Base-by-base conservation (phyloP, 331 rosid species). In the Cucumis variabilis region DNA sequence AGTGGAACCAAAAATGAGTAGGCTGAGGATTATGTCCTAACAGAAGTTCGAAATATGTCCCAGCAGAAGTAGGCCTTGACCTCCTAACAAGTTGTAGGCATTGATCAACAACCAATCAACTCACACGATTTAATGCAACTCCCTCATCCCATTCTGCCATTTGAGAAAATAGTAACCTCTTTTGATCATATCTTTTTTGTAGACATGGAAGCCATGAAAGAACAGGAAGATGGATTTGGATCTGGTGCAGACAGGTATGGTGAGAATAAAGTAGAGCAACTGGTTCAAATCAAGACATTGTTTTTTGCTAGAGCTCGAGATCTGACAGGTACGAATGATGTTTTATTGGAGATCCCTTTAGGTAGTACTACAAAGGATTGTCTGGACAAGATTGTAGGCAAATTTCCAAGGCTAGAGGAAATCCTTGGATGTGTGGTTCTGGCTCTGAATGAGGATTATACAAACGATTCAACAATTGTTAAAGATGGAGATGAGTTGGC, bases 231-330 rank as follows among this genome's bases (percentile, higher is more conserved):
- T 68, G 88, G 62, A 76, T 53, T 71, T 60, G 75, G 20, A 89
- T 84, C 83, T 20, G n/a, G n/a, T n/a, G 73, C 37, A 87, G 93
- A 82, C 62, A 28, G 58, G 62, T 79, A 30, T 10, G 55, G 37
- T 17, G 27, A 21, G 51, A 89, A 83, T 69, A 89, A 86, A 0
- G 88, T 73, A 51, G 88, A 55, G 76, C 76, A 90, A 1, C 27
- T 51, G 88, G 91, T 95, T 88, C 93, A 93, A 86, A 89, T 94
- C 65, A 95, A 95, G 88, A 94, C 94, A 7, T 66, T 97, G 90
- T 95, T 97, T 86, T 97, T 97, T 1, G 98, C 99, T 9, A 90
- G 98, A 89, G 98, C 98, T 30, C 95, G 98, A 9, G 99, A 93
- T 84, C 89, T 95, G 48, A 90, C 98, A 0, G 96, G 98, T 82